phyloP scores from a whole-genome alignment of 2,329 filamentous ascomycete genomes.

The Stagonosporopsis vannaccii region DNA sequence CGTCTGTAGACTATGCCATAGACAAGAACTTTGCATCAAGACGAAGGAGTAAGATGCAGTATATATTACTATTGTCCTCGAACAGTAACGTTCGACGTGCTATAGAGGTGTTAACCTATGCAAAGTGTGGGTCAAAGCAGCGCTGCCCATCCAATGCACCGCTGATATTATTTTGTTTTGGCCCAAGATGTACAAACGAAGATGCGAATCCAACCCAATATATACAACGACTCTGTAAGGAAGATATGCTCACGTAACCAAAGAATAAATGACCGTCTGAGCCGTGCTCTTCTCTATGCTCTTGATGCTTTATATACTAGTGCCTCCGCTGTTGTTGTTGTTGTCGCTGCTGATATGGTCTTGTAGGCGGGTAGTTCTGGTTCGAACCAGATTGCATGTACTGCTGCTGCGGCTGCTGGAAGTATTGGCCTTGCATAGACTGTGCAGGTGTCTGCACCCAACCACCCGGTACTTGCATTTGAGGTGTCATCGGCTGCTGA shows the following conservation, averaged over 20 bases:
- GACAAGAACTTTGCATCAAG: not conserved
- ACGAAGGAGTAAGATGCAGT: not conserved
- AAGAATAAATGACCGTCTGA: not conserved
- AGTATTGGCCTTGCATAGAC: conserved; percentile 37
- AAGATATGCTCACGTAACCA: conserved; percentile 3
- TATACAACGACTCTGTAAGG: conserved; percentile 13
- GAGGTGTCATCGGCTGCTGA: conserved; percentile 37
- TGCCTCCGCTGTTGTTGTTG: conserved; percentile 25
- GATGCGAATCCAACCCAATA: conserved; percentile 3
- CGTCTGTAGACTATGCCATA: conserved; percentile 29
- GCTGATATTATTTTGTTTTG: not conserved
- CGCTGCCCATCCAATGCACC: conserved; percentile 8
- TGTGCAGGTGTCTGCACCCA: conserved; percentile 40
- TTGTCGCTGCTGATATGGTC: conserved; percentile 42
- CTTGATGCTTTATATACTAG: conserved; percentile 8
- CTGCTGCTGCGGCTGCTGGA: conserved; percentile 23
- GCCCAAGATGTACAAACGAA: conserved; percentile 6
- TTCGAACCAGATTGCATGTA: conserved; percentile 13
- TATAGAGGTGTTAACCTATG: not conserved
- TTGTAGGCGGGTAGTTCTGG: conserved; percentile 33
- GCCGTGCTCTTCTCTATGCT: not conserved
- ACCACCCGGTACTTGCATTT: conserved; percentile 36
- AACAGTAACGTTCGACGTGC: not conserved
- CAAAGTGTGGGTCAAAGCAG: conserved; percentile 6
- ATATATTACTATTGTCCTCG: conserved; percentile 2